These are phyloP conservation scores for Globisporangium camurandrum DNA, from an alignment of 352 stramenopile genomes.

Conservation along the genomic window DNA sequence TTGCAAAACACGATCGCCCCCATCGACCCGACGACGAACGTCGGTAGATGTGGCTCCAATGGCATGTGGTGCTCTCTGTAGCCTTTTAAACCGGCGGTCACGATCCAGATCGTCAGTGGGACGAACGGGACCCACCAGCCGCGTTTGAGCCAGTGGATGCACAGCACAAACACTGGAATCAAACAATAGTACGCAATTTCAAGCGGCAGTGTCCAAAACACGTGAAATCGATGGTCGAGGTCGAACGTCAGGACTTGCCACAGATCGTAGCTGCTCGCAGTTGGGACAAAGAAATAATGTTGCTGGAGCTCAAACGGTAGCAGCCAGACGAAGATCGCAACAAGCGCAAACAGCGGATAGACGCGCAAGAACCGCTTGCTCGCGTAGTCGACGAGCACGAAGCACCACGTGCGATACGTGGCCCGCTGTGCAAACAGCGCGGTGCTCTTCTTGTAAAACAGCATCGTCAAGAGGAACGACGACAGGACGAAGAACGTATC, in stretches of 20 bases:
- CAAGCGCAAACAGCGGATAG: conserved; percentile 38
- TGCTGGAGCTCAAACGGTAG: conserved; percentile 23
- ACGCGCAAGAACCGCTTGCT: conserved; percentile 45
- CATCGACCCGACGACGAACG: conserved; percentile 27
- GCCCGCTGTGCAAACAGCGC: conserved; percentile 10
- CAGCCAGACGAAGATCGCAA: conserved; percentile 21
- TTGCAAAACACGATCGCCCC: conserved; percentile 20
- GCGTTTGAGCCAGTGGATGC: neutral
- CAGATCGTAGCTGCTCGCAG: conserved; percentile 19
- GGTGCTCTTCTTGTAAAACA: conserved; percentile 14
- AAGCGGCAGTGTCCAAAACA: conserved; percentile 46
- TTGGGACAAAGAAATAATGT: conserved; percentile 18
- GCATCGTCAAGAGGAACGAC: conserved; percentile 16
- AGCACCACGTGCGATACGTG: conserved; percentile 8
- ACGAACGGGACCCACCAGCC: conserved; percentile 16
- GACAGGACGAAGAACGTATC: conserved; percentile 22
- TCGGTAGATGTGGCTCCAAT: conserved; percentile 23
- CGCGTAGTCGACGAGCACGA: conserved; percentile 28
- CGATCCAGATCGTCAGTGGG: conserved; percentile 15
- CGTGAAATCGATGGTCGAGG: conserved; percentile 23
- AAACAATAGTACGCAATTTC: conserved; percentile 39
- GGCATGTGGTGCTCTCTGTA: conserved; percentile 16
- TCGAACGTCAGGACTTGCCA: conserved; percentile 25
- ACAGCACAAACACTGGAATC: conserved; percentile 24
- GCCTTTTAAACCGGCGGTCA: conserved; percentile 15